phyloP scores from a whole-genome alignment of 441 rosid species.

The Theobroma grandiflorum region DNA sequence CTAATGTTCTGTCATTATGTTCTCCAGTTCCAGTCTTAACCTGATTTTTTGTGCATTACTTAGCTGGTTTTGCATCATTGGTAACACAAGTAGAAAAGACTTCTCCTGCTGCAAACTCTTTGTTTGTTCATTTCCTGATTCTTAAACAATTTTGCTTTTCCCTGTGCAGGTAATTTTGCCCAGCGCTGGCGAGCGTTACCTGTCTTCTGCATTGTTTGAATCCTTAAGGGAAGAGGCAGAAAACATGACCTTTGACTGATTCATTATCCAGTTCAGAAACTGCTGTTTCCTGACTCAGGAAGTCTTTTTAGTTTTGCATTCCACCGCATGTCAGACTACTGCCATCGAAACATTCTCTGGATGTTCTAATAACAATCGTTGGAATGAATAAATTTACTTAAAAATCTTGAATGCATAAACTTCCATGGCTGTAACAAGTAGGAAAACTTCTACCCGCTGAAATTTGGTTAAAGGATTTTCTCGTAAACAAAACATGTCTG shows the following conservation, averaged over 20 bases:
- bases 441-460: no score
- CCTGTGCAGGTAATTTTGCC: conserved; percentile 42
- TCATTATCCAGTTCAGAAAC: not conserved
- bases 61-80: not conserved
- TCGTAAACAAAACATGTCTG: no score
- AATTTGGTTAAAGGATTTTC: no score
- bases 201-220: conserved; percentile 16
- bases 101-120: not conserved
- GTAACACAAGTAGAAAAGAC: not conserved
- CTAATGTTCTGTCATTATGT: conserved; percentile 2
- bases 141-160: not conserved
- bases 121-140: not conserved
- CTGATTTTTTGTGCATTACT: not conserved
- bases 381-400: no score
- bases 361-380: no score
- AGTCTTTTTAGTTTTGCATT: not conserved
- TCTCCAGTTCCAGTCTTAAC: not conserved
- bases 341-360: no score
- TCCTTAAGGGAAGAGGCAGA: conserved; percentile 27
- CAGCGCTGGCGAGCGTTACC: conserved; percentile 29
- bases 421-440: no score
- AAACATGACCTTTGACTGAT: conserved; percentile 23
- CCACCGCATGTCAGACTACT: no score
- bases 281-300: not conserved
- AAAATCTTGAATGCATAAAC: no score